Conservation (phyloP, 2,329 filamentous ascomycete species). For the Fusarium pseudonygamai region DNA sequence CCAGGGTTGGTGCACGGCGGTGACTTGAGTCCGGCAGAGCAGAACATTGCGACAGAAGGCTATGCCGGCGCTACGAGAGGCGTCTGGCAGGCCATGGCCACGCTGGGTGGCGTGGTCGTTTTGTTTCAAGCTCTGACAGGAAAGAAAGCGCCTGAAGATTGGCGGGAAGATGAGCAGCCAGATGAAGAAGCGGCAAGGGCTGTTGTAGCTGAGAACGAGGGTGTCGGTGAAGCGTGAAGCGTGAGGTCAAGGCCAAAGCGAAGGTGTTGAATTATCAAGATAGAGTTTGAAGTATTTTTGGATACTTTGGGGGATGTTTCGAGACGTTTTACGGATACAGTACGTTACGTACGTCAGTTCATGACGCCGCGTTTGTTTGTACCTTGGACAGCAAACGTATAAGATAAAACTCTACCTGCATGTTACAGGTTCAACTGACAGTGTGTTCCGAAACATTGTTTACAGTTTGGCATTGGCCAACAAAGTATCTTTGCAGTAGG, state of each 20-base stretch:
- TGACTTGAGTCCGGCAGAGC: conserved; percentile 53
- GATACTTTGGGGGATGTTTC: not conserved
- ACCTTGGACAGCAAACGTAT: not conserved
- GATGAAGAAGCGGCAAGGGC: conserved; percentile 45
- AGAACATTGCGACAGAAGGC: conserved; percentile 55
- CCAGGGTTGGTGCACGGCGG: conserved; percentile 60
- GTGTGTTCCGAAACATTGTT: conserved; percentile 8
- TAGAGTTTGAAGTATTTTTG: not conserved
- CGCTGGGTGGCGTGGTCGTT: conserved; percentile 55
- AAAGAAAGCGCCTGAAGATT: conserved; percentile 62
- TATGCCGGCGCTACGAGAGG: conserved; percentile 58
- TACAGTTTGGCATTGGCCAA: conserved; percentile 2
- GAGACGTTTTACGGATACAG: not conserved
- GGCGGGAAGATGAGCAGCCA: conserved; percentile 51
- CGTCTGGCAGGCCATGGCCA: conserved; percentile 60
- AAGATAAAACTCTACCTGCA: not conserved
- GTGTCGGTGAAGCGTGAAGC: conserved; percentile 43
- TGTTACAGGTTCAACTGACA: not conserved
- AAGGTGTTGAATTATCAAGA: conserved; percentile 5
- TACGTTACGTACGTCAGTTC: not conserved
- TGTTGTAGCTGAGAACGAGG: conserved; percentile 43
- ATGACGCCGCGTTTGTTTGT: conserved; percentile 5
- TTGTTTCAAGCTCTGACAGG: conserved; percentile 61
- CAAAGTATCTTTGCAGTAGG: not conserved
- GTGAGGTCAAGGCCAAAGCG: not conserved